phyloP scores from a whole-genome alignment of 257 asterid genomes.

The Parsonsia alboflavescens region DNA sequence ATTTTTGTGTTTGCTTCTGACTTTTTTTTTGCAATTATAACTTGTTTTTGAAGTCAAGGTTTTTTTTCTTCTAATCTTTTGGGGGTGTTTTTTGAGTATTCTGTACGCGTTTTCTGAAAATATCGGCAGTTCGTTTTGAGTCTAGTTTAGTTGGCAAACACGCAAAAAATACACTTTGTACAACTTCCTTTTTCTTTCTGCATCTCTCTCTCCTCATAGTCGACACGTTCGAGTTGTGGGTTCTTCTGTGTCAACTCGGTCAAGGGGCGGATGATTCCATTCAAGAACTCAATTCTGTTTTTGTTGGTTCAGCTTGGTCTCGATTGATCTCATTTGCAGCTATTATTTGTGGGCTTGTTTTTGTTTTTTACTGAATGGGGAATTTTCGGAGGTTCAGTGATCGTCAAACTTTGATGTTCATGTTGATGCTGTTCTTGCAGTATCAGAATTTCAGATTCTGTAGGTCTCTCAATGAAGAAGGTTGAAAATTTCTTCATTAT shows the following conservation, averaged over 20 bases:
- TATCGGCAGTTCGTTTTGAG: conserved; percentile 4
- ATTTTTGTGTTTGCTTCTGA: neutral
- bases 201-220: neutral
- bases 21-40: too few species aligned
- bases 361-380: conserved; percentile 23
- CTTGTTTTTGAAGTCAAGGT: conserved; percentile 16
- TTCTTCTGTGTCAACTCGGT: conserved; percentile 37
- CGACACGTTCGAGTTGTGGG: conserved; percentile 17
- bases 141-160: conserved; percentile 14
- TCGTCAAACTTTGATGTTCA: conserved; percentile 14
- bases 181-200: neutral
- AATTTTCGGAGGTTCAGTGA: conserved; percentile 23
- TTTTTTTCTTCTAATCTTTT: neutral
- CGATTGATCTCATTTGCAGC: conserved; percentile 20
- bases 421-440: conserved; percentile 20
- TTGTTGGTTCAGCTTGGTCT: conserved; percentile 9
- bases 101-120: conserved; percentile 20
- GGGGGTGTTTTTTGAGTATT: neutral
- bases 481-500: conserved; percentile 29
- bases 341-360: conserved; percentile 20
- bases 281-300: conserved; percentile 19
- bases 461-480: conserved; percentile 55
- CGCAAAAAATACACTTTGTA: conserved; percentile 6
- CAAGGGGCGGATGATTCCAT: conserved; percentile 16
- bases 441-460: conserved; percentile 25